phyloP scores from a whole-genome alignment of 495 filamentous ascomycete species.

The Neurospora tetraspora region DNA sequence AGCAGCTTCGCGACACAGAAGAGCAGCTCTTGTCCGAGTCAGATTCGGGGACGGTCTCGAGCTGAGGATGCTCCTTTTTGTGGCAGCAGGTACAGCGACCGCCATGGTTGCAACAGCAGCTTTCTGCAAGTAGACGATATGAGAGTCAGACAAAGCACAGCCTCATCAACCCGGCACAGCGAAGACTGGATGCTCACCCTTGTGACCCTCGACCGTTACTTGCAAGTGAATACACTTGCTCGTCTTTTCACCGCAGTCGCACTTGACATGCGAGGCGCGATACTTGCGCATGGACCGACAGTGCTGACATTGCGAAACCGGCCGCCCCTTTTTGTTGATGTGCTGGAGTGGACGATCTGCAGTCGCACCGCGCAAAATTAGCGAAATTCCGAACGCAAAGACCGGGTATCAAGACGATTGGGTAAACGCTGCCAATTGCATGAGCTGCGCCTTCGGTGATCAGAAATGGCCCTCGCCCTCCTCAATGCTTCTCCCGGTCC shows the following conservation, averaged over 20 bases:
- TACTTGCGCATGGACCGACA: conserved; percentile 96
- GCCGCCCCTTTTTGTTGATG: conserved; percentile 97
- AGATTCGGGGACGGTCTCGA: conserved; percentile 65
- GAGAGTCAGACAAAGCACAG: conserved; percentile 35
- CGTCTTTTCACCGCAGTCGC: conserved; percentile 91
- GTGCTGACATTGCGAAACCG: conserved; percentile 96
- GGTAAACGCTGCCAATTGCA: not conserved
- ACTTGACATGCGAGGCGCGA: conserved; percentile 89
- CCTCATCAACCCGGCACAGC: conserved; percentile 24
- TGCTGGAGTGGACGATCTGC: conserved; percentile 86
- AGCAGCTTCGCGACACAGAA: conserved; percentile 31
- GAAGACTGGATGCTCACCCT: conserved; percentile 34
- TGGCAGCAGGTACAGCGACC: conserved; percentile 83
- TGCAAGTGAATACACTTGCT: conserved; percentile 59
- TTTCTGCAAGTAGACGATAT: conserved; percentile 48
- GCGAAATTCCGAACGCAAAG: not conserved
- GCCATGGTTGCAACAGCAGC: conserved; percentile 85
- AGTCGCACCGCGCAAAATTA: conserved; percentile 7
- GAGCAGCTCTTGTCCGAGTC: conserved; percentile 41
- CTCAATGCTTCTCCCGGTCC: not conserved
- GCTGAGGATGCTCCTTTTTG: conserved; percentile 71
- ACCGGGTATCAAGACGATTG: not conserved
- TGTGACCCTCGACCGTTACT: conserved; percentile 42
- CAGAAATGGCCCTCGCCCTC: not conserved
- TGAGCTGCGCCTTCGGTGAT: not conserved